phyloP scores from a whole-genome alignment of 192 early-diverging fungal species.

The Backusella mclennaniae region DNA sequence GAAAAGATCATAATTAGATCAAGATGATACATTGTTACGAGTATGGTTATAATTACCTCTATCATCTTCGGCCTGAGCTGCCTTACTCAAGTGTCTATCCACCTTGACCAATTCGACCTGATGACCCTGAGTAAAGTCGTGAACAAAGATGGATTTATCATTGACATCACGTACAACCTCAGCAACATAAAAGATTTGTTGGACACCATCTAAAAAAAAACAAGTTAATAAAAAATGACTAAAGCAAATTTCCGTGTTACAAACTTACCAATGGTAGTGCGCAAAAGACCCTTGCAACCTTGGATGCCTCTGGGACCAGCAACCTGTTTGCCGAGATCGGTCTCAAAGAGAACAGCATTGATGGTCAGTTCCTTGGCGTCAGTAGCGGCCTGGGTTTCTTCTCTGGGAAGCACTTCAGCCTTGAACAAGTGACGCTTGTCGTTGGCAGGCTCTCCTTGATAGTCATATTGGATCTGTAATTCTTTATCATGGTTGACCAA shows the following conservation, averaged over 20 bases:
- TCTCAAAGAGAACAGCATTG: conserved; percentile 33
- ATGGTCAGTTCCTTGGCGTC: neutral
- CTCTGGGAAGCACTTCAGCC: neutral
- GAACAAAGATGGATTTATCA: conserved; percentile 41
- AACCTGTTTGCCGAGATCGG: conserved; percentile 39
- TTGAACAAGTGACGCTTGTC: conserved; percentile 12
- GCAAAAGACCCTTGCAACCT: conserved; percentile 40
- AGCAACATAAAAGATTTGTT: conserved; percentile 49
- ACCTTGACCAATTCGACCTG: conserved; percentile 45
- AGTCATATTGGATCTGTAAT: conserved; percentile 47
- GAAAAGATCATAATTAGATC: neutral
- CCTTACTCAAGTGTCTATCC: conserved; percentile 42
- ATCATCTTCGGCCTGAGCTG: conserved; percentile 39
- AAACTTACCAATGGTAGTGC: conserved; percentile 44
- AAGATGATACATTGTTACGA: too few relatives aligned
- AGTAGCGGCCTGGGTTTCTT: neutral
- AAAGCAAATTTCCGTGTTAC: neutral
- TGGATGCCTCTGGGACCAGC: conserved; percentile 28
- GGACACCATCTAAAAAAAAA: conserved; percentile 40
- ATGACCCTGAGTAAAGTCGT: conserved; percentile 44
- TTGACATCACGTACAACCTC: conserved; percentile 37
- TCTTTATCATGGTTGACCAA: conserved; percentile 32
- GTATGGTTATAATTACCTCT: conserved; percentile 26
- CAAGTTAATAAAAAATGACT: neutral
- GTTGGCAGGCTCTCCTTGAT: conserved; percentile 11